Base-by-base conservation (phyloP, 2,329 filamentous ascomycete species). In the Neofusicoccum kwambonambiense region DNA sequence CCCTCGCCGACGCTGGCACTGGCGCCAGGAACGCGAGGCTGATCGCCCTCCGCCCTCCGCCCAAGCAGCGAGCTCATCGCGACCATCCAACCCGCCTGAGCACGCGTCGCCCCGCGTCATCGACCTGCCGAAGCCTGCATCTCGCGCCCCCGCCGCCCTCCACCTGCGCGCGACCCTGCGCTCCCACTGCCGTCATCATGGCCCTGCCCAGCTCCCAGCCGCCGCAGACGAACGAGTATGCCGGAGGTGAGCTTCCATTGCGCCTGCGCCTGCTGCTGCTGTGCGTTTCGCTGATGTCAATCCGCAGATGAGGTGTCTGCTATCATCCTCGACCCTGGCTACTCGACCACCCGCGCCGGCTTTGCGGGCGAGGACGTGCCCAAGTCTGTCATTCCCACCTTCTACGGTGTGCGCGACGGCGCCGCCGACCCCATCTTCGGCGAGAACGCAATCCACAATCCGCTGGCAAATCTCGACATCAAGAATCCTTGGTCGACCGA, bases 301-400 rank as follows among this genome's bases (percentile, higher is more conserved):
- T 31, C 3, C 35, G 37, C 56, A 97, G 95, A 99, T 83, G 95
- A 99, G 82, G 93, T 99, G 69, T 96, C 93, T 41, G 96, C 96
- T 61, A 90, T 99, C 71, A 92, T 99, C 42, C 91, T 99, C 75
- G 95, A 99, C 76, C 91, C 95, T 3, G 95, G 96, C 67, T 97
- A 93, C 81, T 92, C 91, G 74, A 90, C 88, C 70, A 93, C 91
- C 45, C 93, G 96, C 79, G 95, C 93, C 66, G 95, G 95, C 65
- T 99, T 98, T 75, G 96, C 96, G 12, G 95, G 96, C 75, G 96
- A 99, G 86, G 95, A 99, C 80, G 90, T 93, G 0, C 95, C 95
- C 71, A 98, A 98, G 82, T 93, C 92, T 35, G 89, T 98, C 65
- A 86, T 96, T 65, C 93, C 94, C 34, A 95, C 93, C 50, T 92